phyloP scores from a whole-genome alignment of 179 eudicot species.

The Drosera spatulata region DNA sequence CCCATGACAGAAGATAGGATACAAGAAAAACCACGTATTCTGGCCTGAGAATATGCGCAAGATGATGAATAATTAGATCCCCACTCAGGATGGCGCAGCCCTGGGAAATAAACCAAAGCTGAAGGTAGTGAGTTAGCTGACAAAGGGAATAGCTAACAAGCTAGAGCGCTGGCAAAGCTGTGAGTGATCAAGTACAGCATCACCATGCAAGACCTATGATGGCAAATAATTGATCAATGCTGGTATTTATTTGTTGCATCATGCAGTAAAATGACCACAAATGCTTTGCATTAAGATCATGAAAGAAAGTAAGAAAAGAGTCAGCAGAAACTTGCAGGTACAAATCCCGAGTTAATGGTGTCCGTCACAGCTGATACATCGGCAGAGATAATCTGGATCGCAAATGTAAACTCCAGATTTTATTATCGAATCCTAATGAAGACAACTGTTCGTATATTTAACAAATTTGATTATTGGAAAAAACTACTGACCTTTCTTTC shows the following conservation, averaged over 20 bases:
- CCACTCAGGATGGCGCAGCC: slow-evolving; percentile 97
- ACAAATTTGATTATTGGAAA: background rate
- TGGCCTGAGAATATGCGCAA: slow-evolving; percentile 66
- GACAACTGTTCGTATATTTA: no score
- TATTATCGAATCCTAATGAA: no score
- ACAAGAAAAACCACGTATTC: slow-evolving; percentile 92
- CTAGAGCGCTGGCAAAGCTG: slow-evolving; percentile 32
- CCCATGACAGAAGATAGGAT: slow-evolving; percentile 38
- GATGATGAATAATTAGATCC: slow-evolving; percentile 85
- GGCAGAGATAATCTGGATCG: slow-evolving; percentile 59
- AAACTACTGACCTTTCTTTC: slow-evolving; percentile 59
- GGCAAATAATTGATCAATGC: slow-evolving; percentile 1
- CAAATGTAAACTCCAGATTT: background rate
- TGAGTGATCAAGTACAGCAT: slow-evolving; percentile 77
- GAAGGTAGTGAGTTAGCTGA: background rate
- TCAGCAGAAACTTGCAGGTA: slow-evolving; percentile 52
- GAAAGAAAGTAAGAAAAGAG: background rate
- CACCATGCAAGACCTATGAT: slow-evolving; percentile 89
- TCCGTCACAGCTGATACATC: slow-evolving; percentile 47
- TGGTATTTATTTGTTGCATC: background rate
- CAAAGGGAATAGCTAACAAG: background rate
- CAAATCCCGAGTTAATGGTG: slow-evolving; percentile 69
- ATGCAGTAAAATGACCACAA: no score
- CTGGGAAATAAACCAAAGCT: slow-evolving; percentile 22
- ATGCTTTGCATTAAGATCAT: no score